Evolutionary conservation across 2,329 filamentous ascomycete species (phyloP).

Genomic region (Juglanconis juglandina): DNA sequence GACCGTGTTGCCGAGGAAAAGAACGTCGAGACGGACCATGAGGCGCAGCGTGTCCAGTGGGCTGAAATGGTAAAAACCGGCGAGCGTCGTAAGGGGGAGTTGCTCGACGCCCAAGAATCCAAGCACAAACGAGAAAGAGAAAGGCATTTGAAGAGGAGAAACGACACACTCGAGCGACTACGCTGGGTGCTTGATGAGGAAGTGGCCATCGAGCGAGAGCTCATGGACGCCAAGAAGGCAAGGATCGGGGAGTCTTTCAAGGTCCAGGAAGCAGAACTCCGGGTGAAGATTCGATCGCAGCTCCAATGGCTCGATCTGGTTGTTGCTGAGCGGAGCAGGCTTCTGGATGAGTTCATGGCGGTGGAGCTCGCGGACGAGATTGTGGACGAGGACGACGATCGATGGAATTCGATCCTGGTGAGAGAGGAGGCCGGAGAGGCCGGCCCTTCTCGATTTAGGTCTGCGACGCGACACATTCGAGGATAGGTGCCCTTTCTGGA

Average conservation of each 20-base stretch:
- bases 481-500: neutral
- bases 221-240: constrained; percentile 37
- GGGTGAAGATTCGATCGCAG: constrained; percentile 39
- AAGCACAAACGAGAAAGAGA: constrained; percentile 40
- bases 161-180: constrained; percentile 37
- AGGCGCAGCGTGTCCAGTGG: constrained; percentile 34
- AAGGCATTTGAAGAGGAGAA: constrained; percentile 39
- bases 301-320: constrained; percentile 45
- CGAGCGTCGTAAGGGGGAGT: constrained; percentile 25
- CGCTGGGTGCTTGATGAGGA: constrained; percentile 37
- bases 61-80: constrained; percentile 36
- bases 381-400: constrained; percentile 16
- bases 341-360: constrained; percentile 40
- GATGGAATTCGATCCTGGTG: constrained; percentile 14
- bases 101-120: constrained; percentile 33
- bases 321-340: constrained; percentile 38
- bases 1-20: constrained; percentile 39
- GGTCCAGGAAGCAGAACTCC: constrained; percentile 30
- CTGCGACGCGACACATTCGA: neutral
- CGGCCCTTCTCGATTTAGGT: constrained; percentile 9
- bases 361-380: constrained; percentile 40
- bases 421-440: constrained; percentile 6
- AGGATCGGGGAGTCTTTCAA: constrained; percentile 26
- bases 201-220: constrained; percentile 36
- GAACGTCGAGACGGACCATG: constrained; percentile 43